These are phyloP conservation scores for Rhizoctonia solani DNA, from an alignment of 1,284 basidiomycete genomes.

Conservation along the genomic window DNA sequence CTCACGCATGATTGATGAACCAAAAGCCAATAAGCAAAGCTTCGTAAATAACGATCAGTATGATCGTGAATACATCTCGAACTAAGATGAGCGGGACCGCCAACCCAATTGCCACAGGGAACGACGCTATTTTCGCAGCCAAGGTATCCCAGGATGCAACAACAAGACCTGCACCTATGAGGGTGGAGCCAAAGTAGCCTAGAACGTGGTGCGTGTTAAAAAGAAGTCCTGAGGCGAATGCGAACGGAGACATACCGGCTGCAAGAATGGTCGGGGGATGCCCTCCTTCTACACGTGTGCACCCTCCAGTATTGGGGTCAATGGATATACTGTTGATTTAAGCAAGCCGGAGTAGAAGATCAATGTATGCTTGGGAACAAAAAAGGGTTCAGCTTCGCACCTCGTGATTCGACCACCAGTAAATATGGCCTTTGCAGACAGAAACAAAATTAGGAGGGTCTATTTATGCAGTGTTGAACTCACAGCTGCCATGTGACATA, in stretches of 20 bases:
- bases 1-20: conserved; percentile 81
- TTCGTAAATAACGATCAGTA: conserved; percentile 74
- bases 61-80: conserved; percentile 77
- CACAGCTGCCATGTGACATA: conserved; percentile 78
- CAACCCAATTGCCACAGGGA: conserved; percentile 74
- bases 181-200: conserved; percentile 77
- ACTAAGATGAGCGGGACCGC: conserved; percentile 75
- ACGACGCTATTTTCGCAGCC: conserved; percentile 79
- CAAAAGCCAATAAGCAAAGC: conserved; percentile 78
- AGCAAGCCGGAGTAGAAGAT: conserved; percentile 38
- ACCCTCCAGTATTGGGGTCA: conserved; percentile 78
- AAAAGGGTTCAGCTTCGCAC: conserved; percentile 12
- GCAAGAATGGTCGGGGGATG: conserved; percentile 67
- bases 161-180: conserved; percentile 77
- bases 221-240: not conserved
- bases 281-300: conserved; percentile 59
- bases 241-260: conserved; percentile 45
- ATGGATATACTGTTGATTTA: conserved; percentile 73
- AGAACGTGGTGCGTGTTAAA: not conserved
- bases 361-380: not conserved
- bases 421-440: conserved; percentile 61
- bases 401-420: conserved; percentile 59
- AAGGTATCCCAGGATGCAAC: conserved; percentile 78
- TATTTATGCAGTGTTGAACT: conserved; percentile 43
- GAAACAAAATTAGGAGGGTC: not conserved